Conservation (phyloP, 192 early-diverging fungal genomes). For the Coemansia sp. region DNA sequence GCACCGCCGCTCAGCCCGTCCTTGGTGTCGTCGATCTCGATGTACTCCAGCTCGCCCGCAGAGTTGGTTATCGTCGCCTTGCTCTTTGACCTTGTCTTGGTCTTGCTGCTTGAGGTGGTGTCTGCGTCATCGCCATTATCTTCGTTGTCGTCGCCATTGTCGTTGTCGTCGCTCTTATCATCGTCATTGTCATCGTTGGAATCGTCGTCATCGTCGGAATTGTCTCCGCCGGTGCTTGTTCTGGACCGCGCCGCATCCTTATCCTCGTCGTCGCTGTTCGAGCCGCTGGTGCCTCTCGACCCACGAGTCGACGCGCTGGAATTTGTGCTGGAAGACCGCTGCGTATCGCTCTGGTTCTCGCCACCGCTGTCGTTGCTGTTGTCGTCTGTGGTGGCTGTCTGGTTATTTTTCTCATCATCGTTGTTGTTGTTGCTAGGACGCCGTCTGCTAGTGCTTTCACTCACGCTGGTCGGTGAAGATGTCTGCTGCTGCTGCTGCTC, state of each 20-base stretch:
- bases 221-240: background rate
- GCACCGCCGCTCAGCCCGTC: constrained; percentile 12
- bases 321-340: background rate
- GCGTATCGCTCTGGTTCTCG: background rate
- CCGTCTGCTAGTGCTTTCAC: too few species aligned
- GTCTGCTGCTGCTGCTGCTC: background rate
- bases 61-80: background rate
- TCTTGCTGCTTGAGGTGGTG: background rate
- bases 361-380: background rate
- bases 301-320: background rate
- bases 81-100: background rate
- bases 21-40: background rate
- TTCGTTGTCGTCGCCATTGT: background rate
- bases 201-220: background rate
- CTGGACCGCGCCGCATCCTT: background rate
- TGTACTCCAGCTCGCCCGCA: background rate
- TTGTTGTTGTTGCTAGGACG: background rate
- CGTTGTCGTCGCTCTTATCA: background rate
- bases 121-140: background rate
- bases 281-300: background rate
- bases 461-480: too few species aligned
- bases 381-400: background rate
- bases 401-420: background rate
- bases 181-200: background rate
- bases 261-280: background rate